Evolutionary conservation across 768 basidiomycete species (phyloP).

Genomic region (Boletellus ananiceps): DNA sequence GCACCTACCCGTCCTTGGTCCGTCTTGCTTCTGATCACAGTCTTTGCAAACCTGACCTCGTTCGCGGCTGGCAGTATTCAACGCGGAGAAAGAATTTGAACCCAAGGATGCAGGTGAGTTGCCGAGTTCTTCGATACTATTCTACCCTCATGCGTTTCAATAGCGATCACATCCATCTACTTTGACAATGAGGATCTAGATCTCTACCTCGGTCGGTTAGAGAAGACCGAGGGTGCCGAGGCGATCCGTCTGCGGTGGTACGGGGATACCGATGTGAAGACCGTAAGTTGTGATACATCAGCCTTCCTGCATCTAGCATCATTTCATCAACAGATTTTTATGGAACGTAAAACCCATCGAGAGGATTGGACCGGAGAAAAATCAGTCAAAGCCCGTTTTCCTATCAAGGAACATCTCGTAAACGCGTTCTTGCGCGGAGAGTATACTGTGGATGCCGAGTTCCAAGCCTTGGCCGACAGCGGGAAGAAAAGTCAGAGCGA

Average conservation of each 20-base stretch:
- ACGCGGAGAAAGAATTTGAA: conserved; percentile 90
- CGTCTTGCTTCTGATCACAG: conserved; percentile 15
- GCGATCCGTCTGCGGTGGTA: conserved; percentile 97
- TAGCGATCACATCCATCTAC: conserved; percentile 95
- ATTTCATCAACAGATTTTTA: conserved; percentile 56
- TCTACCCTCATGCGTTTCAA: conserved; percentile 8
- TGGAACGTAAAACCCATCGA: conserved; percentile 87
- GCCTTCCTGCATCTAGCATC: background rate
- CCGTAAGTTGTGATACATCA: conserved; percentile 42
- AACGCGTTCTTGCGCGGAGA: conserved; percentile 88
- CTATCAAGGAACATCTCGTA: conserved; percentile 89
- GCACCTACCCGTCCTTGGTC: conserved; percentile 91
- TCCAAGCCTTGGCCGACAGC: conserved; percentile 78
- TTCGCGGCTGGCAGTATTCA: conserved; percentile 63
- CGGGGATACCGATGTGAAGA: conserved; percentile 78
- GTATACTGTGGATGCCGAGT: conserved; percentile 90
- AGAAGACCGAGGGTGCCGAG: conserved; percentile 98
- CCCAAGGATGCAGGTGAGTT: conserved; percentile 67
- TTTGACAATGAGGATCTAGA: conserved; percentile 96
- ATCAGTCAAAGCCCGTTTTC: conserved; percentile 94
- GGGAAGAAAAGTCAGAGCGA: conserved; percentile 93
- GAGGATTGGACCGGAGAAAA: conserved; percentile 99
- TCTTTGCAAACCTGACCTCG: conserved; percentile 3
- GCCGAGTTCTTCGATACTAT: background rate
- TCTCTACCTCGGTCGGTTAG: conserved; percentile 91